Base-by-base conservation (phyloP, 2,329 filamentous ascomycete species). In the Teratosphaeria gauchensis region DNA sequence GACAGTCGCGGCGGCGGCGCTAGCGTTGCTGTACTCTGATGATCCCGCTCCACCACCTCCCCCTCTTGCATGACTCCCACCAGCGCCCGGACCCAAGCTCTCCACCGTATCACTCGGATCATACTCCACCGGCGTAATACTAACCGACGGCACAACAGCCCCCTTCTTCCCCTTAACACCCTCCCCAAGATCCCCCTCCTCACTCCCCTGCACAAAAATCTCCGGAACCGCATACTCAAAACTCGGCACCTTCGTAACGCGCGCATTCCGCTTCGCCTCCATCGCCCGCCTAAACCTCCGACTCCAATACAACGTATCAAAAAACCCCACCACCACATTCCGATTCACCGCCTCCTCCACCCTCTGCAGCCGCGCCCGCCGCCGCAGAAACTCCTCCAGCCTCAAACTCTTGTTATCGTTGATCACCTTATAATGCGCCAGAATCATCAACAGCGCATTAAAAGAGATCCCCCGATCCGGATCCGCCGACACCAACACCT, bases 361-460 rank as follows among this genome's bases (percentile, higher is more conserved):
- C 61, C 92, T 87, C 72, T 97, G 92, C 54, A 99, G 80, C 56
- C 92, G 85, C 33, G 92, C 90, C 62, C 92, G 86, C 42, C 95
- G 90, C 59, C 92, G 87, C 58, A 99, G 76, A 73, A 96, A 99
- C 71, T 99, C 94, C 69, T 99, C 94, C 2, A 99, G 82, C 62
- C 90, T 90, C 69, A 99, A 77, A 74, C 91, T 96, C 80, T 96
- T 96, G 77, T 88, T 96, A 74, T 99, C 94, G 65, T 87, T 96
- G 72, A 99, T 99, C 69, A 99, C 91, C 69, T 97, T 99, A 80
- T 99, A 95, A 74, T 99, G 94, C 35, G 95, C 92, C 59, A 99
- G 80, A 61, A 95, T 95, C 88, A 99, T 94, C 56, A 99, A 80
- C 24, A 96, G 87, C 6, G 88, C 87, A 2, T 90, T 94, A 73